Percentiles rank a stretch among this genome's conserved stretches.
Evolutionary conservation across 129 eudicot species (phyloP).

Genomic region (Daucus carota): DH1_v3.0 NC_030387.2:4537501-4538000

Average conservation of each 20-base stretch:
- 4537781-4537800: not conserved
- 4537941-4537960: slow-evolving; percentile 62
- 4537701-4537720: too few relatives aligned
- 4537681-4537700: too few relatives aligned
- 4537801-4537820: not conserved
- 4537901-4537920: not conserved
- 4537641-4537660: not conserved
- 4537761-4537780: not conserved
- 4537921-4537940: not conserved
- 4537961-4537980: slow-evolving; percentile 81
- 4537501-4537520: not conserved
- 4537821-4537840: not conserved
- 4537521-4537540: not conserved
- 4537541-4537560: not conserved
- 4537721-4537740: too few relatives aligned
- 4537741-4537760: too few relatives aligned
- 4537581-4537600: not conserved
- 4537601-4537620: not conserved
- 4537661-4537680: not conserved
- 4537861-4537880: not conserved
- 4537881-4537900: not conserved
- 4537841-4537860: not conserved
- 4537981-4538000: slow-evolving; percentile 73
- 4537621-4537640: too few relatives aligned
- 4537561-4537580: not conserved